Evolutionary conservation across 257 asterid species (phyloP).

Genomic region (Penstemon davidsonii): DNA sequence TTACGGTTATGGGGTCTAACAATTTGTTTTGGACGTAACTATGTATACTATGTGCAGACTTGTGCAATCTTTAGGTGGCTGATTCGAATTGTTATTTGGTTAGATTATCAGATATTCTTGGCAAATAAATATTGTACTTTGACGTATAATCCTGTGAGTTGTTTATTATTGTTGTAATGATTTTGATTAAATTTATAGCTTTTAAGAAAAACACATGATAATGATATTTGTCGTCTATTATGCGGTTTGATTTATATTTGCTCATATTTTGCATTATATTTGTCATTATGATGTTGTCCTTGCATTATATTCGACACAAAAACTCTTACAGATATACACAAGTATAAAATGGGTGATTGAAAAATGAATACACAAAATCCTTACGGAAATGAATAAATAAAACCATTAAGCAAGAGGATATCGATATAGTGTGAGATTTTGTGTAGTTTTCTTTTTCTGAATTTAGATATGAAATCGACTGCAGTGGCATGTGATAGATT

Average conservation of each 20-base stretch:
- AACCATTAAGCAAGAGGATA: not conserved
- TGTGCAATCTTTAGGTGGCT: slow-evolving; percentile 24
- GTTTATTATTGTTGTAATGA: slow-evolving; percentile 4
- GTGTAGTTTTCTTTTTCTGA: not conserved
- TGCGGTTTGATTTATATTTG: not conserved
- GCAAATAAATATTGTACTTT: slow-evolving; percentile 30
- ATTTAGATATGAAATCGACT: not conserved
- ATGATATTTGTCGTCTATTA: not conserved
- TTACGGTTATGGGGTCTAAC: slow-evolving; percentile 19
- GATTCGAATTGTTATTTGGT: slow-evolving; percentile 21
- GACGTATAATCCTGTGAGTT: not conserved
- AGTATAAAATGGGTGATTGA: not conserved
- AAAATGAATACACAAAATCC: too few species aligned
- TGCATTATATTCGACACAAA: too few species aligned
- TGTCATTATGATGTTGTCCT: too few species aligned
- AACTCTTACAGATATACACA: too few species aligned
- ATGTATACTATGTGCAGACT: slow-evolving; percentile 37
- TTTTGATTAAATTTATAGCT: not conserved
- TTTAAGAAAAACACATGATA: not conserved
- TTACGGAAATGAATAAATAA: too few species aligned
- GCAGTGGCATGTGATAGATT: slow-evolving; percentile 27
- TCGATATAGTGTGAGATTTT: not conserved
- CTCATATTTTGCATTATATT: not conserved
- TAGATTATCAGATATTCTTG: slow-evolving; percentile 2
- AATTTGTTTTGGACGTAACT: slow-evolving; percentile 20